Percentiles rank a stretch among this genome's conserved stretches.
phyloP scores from a whole-genome alignment of 1,284 basidiomycete genomes.

The Leccinum pseudoinsigne region DNA sequence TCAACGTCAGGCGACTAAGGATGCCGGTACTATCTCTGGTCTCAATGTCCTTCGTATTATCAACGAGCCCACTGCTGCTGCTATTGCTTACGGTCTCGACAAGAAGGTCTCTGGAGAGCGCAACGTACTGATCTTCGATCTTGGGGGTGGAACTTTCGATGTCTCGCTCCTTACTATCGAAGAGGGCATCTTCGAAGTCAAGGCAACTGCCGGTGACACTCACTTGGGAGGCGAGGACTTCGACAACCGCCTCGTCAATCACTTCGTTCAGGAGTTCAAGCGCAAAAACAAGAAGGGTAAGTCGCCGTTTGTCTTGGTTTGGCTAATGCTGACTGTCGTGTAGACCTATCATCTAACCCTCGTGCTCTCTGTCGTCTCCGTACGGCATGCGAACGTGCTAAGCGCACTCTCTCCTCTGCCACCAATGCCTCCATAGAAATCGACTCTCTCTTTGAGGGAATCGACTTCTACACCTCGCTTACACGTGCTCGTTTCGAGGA shows the following conservation, averaged over 20 bases:
- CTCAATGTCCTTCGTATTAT: conserved; percentile 95
- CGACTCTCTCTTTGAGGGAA: conserved; percentile 96
- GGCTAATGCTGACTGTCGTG: conserved; percentile 20
- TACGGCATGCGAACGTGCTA: conserved; percentile 98
- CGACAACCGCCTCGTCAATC: conserved; percentile 97
- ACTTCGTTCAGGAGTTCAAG: conserved; percentile 99
- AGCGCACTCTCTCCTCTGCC: conserved; percentile 97
- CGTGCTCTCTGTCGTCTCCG: conserved; percentile 97
- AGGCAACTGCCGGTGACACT: conserved; percentile 98
- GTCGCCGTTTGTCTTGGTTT: conserved; percentile 18
- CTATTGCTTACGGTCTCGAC: conserved; percentile 94
- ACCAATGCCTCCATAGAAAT: conserved; percentile 98
- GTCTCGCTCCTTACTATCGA: conserved; percentile 97
- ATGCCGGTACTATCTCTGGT: conserved; percentile 88
- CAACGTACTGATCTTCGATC: conserved; percentile 97
- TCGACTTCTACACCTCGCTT: conserved; percentile 98
- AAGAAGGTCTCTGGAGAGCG: conserved; percentile 87
- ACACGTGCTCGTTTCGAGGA: conserved; percentile 99
- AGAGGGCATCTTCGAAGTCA: conserved; percentile 99
- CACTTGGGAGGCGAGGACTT: conserved; percentile 99
- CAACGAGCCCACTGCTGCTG: conserved; percentile 95
- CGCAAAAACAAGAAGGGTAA: conserved; percentile 96
- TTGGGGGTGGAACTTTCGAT: conserved; percentile 99
- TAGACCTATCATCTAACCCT: conserved; percentile 88
- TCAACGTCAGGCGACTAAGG: conserved; percentile 95